Percentiles rank a stretch among this genome's conserved stretches.
Evolutionary conservation across 306 rosid genomes (phyloP).

Genomic region (Arachis hypogaea): DNA sequence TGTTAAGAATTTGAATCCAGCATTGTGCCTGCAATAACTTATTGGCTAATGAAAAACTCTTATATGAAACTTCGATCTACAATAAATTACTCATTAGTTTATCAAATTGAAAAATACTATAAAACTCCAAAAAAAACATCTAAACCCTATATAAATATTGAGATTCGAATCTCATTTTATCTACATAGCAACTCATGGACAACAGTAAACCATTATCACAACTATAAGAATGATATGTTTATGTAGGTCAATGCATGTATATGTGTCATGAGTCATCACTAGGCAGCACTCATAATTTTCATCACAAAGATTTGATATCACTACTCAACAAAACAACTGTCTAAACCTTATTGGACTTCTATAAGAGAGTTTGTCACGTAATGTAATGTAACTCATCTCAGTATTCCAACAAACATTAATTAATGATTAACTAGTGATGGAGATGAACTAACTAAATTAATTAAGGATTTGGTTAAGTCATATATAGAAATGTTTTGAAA

Average conservation of each 20-base stretch:
- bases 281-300: not conserved
- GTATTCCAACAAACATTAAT: not conserved
- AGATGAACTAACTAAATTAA: not conserved
- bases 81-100: too few relatives aligned
- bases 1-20: too few relatives aligned
- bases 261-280: not conserved
- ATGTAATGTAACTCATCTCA: not conserved
- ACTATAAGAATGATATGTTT: not conserved
- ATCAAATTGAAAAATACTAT: too few relatives aligned
- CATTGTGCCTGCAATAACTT: too few relatives aligned
- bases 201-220: not conserved
- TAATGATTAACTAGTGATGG: not conserved
- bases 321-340: not conserved
- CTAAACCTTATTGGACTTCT: not conserved
- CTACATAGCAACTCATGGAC: too few relatives aligned
- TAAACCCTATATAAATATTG: too few relatives aligned
- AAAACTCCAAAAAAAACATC: too few relatives aligned
- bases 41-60: too few relatives aligned
- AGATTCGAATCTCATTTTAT: too few relatives aligned
- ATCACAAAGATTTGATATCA: not conserved
- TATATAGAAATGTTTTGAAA: too few relatives aligned
- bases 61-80: too few relatives aligned
- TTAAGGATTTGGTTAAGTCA: too few relatives aligned
- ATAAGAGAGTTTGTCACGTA: not conserved
- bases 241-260: not conserved